These are phyloP conservation scores for Corymbia citriodora DNA, from an alignment of 441 rosid genomes.

Conservation along the genomic window DNA sequence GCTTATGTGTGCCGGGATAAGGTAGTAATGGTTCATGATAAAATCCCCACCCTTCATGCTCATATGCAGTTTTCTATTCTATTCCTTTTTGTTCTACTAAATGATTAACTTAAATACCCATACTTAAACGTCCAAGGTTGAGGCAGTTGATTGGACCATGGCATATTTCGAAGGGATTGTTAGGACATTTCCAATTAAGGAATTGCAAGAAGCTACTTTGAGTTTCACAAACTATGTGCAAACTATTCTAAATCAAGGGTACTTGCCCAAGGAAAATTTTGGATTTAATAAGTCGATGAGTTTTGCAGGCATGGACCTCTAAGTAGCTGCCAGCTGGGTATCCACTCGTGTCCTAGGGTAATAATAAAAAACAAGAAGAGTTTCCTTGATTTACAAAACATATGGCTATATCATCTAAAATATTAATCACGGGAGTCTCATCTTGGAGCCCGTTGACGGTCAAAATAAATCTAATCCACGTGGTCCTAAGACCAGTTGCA, in stretches of 20 bases:
- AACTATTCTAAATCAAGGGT: neutral
- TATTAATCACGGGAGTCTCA: neutral
- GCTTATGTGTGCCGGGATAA: neutral
- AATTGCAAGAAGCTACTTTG: neutral
- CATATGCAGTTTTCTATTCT: neutral
- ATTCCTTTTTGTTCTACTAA: neutral
- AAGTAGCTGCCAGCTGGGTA: neutral
- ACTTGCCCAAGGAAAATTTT: neutral
- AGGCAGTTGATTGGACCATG: neutral
- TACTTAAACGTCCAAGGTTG: neutral
- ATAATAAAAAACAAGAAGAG: neutral
- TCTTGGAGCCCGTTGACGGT: neutral
- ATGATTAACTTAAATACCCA: neutral
- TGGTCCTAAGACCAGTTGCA: neutral
- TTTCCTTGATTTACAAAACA: neutral
- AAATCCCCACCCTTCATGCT: neutral
- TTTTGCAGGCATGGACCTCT: neutral
- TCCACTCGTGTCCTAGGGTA: neutral
- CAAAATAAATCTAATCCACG: neutral
- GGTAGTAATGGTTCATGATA: neutral
- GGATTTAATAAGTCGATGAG: neutral
- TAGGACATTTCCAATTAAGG: neutral
- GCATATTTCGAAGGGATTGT: neutral
- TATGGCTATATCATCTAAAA: neutral
- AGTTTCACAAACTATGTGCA: neutral